Evolutionary conservation across 768 basidiomycete species (phyloP).

Genomic region (Leucocoprinus leucothites): DNA sequence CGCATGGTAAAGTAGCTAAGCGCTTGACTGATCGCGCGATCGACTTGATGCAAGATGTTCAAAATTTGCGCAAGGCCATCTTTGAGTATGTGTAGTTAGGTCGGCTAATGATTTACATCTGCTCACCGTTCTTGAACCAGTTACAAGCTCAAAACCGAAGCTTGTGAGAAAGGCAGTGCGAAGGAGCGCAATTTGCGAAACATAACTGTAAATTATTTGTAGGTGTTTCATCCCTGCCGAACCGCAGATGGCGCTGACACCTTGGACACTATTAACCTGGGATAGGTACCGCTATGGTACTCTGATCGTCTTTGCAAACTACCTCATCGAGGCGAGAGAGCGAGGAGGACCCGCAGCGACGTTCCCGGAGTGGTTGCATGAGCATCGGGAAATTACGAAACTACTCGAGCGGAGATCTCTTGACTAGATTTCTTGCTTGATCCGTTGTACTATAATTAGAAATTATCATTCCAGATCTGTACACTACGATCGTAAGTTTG

Average conservation of each 20-base stretch:
- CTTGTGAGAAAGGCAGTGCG: slow-evolving; percentile 70
- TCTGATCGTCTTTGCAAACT: slow-evolving; percentile 92
- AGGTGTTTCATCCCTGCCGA: slow-evolving; percentile 15
- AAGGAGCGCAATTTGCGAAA: slow-evolving; percentile 76
- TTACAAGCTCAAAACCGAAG: slow-evolving; percentile 88
- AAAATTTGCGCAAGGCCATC: slow-evolving; percentile 93
- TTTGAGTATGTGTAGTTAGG: slow-evolving; percentile 66
- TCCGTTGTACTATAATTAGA: slow-evolving; percentile 1
- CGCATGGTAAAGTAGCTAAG: slow-evolving; percentile 92
- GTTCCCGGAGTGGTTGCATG: slow-evolving; percentile 81
- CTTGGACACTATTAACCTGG: not conserved
- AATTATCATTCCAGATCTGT: slow-evolving; percentile 1
- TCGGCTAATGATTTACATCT: not conserved
- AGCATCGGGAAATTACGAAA: slow-evolving; percentile 82
- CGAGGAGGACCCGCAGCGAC: slow-evolving; percentile 36
- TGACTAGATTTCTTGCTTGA: slow-evolving; percentile 36
- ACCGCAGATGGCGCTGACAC: slow-evolving; percentile 2
- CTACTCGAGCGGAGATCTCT: slow-evolving; percentile 66
- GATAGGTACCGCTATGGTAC: slow-evolving; percentile 83
- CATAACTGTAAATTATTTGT: slow-evolving; percentile 89
- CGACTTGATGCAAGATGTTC: slow-evolving; percentile 94
- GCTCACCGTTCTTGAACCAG: slow-evolving; percentile 34
- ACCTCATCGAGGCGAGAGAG: slow-evolving; percentile 71
- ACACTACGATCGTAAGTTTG: slow-evolving; percentile 4
- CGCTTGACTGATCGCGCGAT: slow-evolving; percentile 83